phyloP scores from a whole-genome alignment of 2,329 filamentous ascomycete species.

The Neonectria sp. region DNA sequence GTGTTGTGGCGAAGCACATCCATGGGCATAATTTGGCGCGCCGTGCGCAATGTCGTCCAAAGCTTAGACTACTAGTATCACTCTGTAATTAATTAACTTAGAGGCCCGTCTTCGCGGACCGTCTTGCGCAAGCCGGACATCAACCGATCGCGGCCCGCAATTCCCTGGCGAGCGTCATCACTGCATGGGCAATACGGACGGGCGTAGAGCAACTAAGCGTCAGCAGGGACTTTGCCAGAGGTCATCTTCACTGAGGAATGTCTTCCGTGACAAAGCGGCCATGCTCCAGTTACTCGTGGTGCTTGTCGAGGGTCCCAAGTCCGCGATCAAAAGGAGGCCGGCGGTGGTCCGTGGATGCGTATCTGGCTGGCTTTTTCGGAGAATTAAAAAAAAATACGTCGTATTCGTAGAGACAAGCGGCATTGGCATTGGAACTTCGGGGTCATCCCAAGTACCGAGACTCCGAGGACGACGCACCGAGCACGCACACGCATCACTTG shows the following conservation, averaged over 20 bases:
- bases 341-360: background rate
- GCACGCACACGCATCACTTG: background rate
- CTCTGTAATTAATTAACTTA: background rate
- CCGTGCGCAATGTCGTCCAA: background rate
- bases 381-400: background rate
- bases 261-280: conserved; percentile 11
- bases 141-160: conserved; percentile 37
- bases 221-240: background rate
- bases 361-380: background rate
- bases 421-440: background rate
- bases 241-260: conserved; percentile 14
- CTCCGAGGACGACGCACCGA: background rate
- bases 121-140: conserved; percentile 39
- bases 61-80: background rate
- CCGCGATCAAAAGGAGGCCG: background rate
- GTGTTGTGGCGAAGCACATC: background rate
- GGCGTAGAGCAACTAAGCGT: background rate
- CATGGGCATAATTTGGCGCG: background rate
- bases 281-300: background rate
- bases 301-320: background rate
- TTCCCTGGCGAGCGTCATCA: conserved; percentile 26
- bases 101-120: background rate
- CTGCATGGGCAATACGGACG: conserved; percentile 8
- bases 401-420: background rate
- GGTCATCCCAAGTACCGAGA: conserved; percentile 3